phyloP scores from a whole-genome alignment of 306 rosid genomes.

The Malus domestica region ASM211411v1 NC_041790.1:9986501-9987000 shows the following conservation, averaged over 20 bases:
- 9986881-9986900: slow-evolving; percentile 95
- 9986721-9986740: slow-evolving; percentile 59
- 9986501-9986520: background rate
- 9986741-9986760: slow-evolving; percentile 15
- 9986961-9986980: slow-evolving; percentile 22
- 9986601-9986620: slow-evolving; percentile 42
- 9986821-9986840: background rate
- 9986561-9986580: background rate
- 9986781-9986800: background rate
- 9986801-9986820: background rate
- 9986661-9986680: slow-evolving; percentile 49
- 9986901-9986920: slow-evolving; percentile 63
- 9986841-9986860: slow-evolving; percentile 49
- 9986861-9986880: slow-evolving; percentile 48
- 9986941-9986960: slow-evolving; percentile 68
- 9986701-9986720: slow-evolving; percentile 97
- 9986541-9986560: background rate
- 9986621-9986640: slow-evolving; percentile 50
- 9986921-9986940: slow-evolving; percentile 45
- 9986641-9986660: slow-evolving; percentile 52
- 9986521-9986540: background rate
- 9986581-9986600: background rate
- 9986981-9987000: background rate
- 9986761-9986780: slow-evolving; percentile 4
- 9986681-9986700: slow-evolving; percentile 72